Evolutionary conservation across 208 protist species (phyloP), one percentile per base, ranked within the genome.

Genomic region (Porcisia hertigi): DNA sequence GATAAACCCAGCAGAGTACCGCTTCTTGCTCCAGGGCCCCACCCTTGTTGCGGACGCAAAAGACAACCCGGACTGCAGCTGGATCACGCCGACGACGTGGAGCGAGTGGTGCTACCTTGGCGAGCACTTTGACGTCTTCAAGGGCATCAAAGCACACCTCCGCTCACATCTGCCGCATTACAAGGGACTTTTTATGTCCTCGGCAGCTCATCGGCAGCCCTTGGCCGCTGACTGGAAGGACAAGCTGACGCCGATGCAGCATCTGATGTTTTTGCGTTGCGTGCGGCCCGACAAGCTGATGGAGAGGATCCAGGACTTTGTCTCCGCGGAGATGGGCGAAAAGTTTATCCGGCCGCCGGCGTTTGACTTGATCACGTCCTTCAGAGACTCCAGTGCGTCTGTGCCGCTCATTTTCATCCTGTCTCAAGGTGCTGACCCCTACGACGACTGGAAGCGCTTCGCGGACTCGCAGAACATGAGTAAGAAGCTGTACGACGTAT

Each of bases 361-460:
- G 34, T 99, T 99, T 82, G 97, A 99, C 88, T 81, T 99, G 11
- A 77, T 87, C 23, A 92, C 88, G 30, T 98, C 97, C 36, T 99
- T 96, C 93, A 94, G 96, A 73, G 98, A 99, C 76, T 95, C 96
- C 20, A 95, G 83, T n/a, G 62, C 92, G 25, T 91, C 76, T 43
- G 95, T 96, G 34, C 98, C 98, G 59, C 84, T 99, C 60, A 98
- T 99, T 77, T 99, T 99, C 79, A 95, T 99, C 43, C 92, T 99
- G n/a, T 99, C 97, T 16, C 89, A 98, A 45, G 99, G 99, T 79
- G 98, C 99, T 9, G 99, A 99, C 88, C 99, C 99, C 16, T 95
- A 94, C 67, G 93, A 94, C 54, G 94, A 99, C 77, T 94, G 99
- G 77, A 94, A 97, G 75, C 96, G 98, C 75, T 99, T 99, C 76